Conservation (phyloP, 768 basidiomycete species). For the Termitomyces sp. region DNA sequence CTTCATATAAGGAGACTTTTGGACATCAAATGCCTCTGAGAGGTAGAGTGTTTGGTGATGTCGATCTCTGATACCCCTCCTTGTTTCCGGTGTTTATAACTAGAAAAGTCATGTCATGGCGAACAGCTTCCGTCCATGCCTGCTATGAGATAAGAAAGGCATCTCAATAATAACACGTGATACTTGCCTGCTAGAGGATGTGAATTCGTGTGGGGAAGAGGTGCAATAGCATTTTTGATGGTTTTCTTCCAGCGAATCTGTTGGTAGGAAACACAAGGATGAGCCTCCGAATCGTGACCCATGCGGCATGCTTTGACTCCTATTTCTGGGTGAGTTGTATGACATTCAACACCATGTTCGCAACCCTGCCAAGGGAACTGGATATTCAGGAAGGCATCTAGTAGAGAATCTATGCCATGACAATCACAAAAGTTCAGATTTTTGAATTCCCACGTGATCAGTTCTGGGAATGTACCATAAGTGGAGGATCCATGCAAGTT, state of each 20-base stretch:
- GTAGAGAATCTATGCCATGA: not conserved
- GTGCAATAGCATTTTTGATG: not conserved
- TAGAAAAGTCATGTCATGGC: constrained; percentile 13
- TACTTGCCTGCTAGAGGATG: constrained; percentile 6
- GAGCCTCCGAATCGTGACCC: constrained; percentile 3
- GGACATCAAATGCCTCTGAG: constrained; percentile 6
- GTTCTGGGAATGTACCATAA: constrained; percentile 1
- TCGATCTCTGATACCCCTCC: constrained; percentile 12
- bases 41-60: constrained; percentile 6
- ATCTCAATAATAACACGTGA: not conserved
- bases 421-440: constrained; percentile 1
- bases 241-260: not conserved
- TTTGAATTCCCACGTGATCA: constrained; percentile 16
- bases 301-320: constrained; percentile 4
- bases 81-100: constrained; percentile 12
- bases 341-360: not conserved
- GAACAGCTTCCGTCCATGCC: constrained; percentile 14
- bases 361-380: constrained; percentile 9
- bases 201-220: not conserved
- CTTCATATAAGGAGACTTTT: constrained; percentile 7
- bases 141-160: not conserved
- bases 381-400: not conserved
- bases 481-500: not conserved
- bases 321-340: not conserved
- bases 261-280: constrained; percentile 1